Base-by-base conservation (phyloP, 768 basidiomycete species). In the Lactarius evosmus region DNA sequence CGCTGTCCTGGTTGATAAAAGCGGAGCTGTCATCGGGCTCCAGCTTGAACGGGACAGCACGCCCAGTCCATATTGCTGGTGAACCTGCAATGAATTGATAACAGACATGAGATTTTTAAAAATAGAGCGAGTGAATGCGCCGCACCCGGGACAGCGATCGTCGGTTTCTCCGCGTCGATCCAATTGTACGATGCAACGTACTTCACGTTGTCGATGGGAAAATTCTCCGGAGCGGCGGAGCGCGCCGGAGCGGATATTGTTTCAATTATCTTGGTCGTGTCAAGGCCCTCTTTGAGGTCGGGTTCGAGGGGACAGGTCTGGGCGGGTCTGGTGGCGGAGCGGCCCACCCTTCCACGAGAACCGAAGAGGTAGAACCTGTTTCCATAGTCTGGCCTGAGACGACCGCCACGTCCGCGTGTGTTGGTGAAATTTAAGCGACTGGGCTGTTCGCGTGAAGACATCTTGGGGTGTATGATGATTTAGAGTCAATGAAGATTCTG, bases 1-100 rank as follows among this genome's bases (percentile, higher is more conserved):
- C 80, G 27, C 78, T 80, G 72, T 89, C 85, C 64, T 87, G 86
- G 72, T 91, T 85, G 22, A 80, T 70, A 65, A 80, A 81, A 32
- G 74, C 71, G 12, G 76, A 36, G 0, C 84, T 86, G 6, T 70
- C 73, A 69, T 91, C 89, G 14, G 76, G 77, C 4, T 79, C 77
- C 16, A 90, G 83, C 8, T 72, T 78, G 67, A 78, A 83, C 1
- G 88, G 87, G 7, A 78, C 69, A 0, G 74, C 56, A n/a, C 67
- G 70, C 30, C 82, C 77, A 4, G 71, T 75, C 88, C 87, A 89
- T 58, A 80, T 72, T n/a, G 80, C 79, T 0, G 88, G 86, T 0
- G 83, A 84, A 0, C 86, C 86, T 89, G 63, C 22, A 14, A 33
- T 25, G 7, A 30, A 49, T 7, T n/a, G 12, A 30, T 30, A 19